These are phyloP conservation scores for Xylariomycetidae sp. DNA, from an alignment of 2,329 filamentous ascomycete genomes.

Conservation along the genomic window DNA sequence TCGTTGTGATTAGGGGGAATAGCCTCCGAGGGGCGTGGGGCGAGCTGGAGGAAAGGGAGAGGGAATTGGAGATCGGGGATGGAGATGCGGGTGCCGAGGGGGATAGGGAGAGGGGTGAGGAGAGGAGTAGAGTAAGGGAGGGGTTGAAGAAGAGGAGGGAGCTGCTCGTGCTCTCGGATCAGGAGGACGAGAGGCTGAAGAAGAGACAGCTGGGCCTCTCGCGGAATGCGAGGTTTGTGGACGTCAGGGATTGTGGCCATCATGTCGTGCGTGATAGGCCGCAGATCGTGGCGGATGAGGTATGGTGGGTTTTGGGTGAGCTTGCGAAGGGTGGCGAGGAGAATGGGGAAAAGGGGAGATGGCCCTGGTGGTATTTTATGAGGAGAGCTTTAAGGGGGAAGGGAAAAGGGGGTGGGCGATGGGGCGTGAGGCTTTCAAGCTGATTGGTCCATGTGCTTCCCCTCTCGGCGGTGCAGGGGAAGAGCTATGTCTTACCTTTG, in stretches of 20 bases:
- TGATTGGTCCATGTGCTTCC: no score
- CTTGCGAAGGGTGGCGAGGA: no score
- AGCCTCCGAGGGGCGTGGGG: constrained; percentile 15
- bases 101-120: constrained; percentile 1
- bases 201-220: constrained; percentile 20
- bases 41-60: constrained; percentile 12
- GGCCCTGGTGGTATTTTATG: no score
- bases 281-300: constrained; percentile 18
- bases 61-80: constrained; percentile 2
- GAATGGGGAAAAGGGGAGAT: no score
- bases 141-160: constrained; percentile 9
- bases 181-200: constrained; percentile 23
- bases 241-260: constrained; percentile 22
- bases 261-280: constrained; percentile 21
- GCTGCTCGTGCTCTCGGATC: constrained; percentile 16
- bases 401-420: no score
- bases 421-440: no score
- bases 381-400: no score
- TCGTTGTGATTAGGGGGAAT: constrained; percentile 22
- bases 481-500: no score
- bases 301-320: constrained; percentile 23
- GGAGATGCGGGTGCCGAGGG: no score
- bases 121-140: constrained; percentile 1
- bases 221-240: constrained; percentile 14
- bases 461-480: no score